Base-by-base conservation (phyloP, 2,329 filamentous ascomycete species). In the Paraconiothyrium brasiliense region DNA sequence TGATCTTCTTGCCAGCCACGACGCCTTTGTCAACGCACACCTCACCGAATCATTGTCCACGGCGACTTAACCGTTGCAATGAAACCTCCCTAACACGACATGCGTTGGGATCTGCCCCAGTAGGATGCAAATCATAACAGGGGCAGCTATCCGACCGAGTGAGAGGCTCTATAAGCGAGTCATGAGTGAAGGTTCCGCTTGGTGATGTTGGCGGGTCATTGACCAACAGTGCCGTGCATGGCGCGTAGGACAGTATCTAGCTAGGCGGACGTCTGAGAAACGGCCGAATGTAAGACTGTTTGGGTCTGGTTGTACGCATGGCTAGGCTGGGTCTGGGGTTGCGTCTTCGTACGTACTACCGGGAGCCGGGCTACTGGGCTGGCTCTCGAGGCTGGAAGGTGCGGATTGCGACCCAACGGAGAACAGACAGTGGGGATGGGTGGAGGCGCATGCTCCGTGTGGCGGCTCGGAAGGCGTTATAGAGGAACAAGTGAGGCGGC, bases 221-320 rank as follows among this genome's bases (percentile, higher is more conserved):
- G 50, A 43, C 50, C 22, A n/a, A 41, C 41, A 22, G 39, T 46
- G 52, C 22, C 30, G n/a, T 46, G 16, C 39, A 24, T 44, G 39
- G 37, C 39, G 7, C 27, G 49, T 52, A 24, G 49, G 9, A 52
- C 49, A 24, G 22, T 35, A 34, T 34, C 14, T 55, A 7, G 24
- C n/a, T 34, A 46, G 51, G 9, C 39, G 37, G 39, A 22, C 16
- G 27, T 24, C 24, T 34, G 14, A 16, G 32, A 54, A 55, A 34
- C 39, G 52, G 37, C 27, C 39, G 52, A 27, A 27, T 55, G 52
- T 34, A 34, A 34, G 39, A 55, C n/a, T 35, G 39, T 55, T 55
- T 55, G 39, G 30, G 8, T 46, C 16, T 46, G 39, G 52, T 46
- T 16, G 37, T 55, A 55, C 52, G n/a, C 4, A 41, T 39, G 27